A percentile compares a stretch with the other conserved stretches of the same genome.
Evolutionary conservation across 2,329 filamentous ascomycete species (phyloP).

Genomic region (Colletotrichum endophyticum): DNA sequence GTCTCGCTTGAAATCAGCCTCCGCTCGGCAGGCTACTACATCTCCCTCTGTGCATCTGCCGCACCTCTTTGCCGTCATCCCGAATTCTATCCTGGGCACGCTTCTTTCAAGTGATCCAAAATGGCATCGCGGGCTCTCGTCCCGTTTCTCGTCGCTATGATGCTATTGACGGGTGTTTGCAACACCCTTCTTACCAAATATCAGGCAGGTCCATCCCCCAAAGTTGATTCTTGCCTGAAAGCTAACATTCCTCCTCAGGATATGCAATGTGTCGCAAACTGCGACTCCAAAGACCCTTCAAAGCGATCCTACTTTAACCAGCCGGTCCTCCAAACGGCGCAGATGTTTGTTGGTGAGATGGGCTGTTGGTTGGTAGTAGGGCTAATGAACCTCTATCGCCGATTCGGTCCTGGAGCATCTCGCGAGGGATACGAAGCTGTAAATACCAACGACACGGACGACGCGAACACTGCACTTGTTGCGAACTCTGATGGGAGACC

Average conservation of each 20-base stretch:
- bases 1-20: background rate
- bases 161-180: constrained; percentile 94
- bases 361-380: constrained; percentile 94
- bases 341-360: constrained; percentile 98
- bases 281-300: constrained; percentile 70
- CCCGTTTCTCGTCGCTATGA: constrained; percentile 90
- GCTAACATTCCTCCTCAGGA: constrained; percentile 59
- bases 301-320: constrained; percentile 84
- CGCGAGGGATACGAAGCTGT: constrained; percentile 72
- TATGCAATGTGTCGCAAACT: constrained; percentile 95
- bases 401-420: constrained; percentile 50
- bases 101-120: constrained; percentile 11
- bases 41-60: background rate
- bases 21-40: background rate
- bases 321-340: constrained; percentile 92
- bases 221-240: background rate
- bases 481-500: constrained; percentile 46
- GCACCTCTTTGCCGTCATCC: background rate
- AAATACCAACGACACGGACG: constrained; percentile 45
- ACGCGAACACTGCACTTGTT: constrained; percentile 47
- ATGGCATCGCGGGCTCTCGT: constrained; percentile 79
- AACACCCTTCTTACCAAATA: constrained; percentile 98
- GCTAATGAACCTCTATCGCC: constrained; percentile 68
- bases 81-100: background rate
- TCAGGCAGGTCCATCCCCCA: constrained; percentile 64